Evolutionary conservation across 78 protist species (phyloP), one percentile per base, ranked within the genome.

Genomic region (Dictyostelium intermedium): DNA sequence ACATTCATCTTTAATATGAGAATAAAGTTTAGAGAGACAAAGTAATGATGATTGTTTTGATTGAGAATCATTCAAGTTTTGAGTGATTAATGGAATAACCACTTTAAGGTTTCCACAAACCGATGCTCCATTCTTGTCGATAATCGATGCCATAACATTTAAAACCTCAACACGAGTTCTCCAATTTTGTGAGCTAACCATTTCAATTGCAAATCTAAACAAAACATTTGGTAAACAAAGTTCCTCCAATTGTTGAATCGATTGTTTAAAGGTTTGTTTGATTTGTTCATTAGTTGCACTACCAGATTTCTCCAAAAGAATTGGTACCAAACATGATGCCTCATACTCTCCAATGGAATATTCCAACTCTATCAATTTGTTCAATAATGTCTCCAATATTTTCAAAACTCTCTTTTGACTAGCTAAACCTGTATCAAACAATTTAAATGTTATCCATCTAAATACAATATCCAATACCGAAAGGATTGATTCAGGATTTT

Each of bases 401-500:
- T 63, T 81, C 23, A 80, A 27, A 18, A 76, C 73, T 10, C 94
- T 16, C 66, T 80, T 89, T 69, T 45, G 82, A 30, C 81, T 60
- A 1, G 79, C 34, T 1, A 80, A 34, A 35, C 94, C 82, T 1
- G 77, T 81, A 27, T 89, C 94, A 69, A 63, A 89, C 1, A 89
- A 47, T 66, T 89, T 89, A 69, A 89, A 89, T 34, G 94, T 35
- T 27, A 80, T 61, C 94, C 94, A 89, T 9, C 66, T 37, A 20
- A 89, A 89, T 23, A 89, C 0, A 30, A 89, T 56, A 56, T 89
- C 94, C 61, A 89, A 25, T 8, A 89, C 94, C 10, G 74, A 53
- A 14, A 70, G 14, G 6, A 80, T 27, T 8, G 74, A 13, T 1
- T 69, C 82, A 23, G 83, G 41, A n/a, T 85, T 80, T 81, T 89